Evolutionary conservation across 1,139 yeast species (phyloP), one percentile per base, ranked within the genome.

Genomic region (Taphrina wiesneri): DNA sequence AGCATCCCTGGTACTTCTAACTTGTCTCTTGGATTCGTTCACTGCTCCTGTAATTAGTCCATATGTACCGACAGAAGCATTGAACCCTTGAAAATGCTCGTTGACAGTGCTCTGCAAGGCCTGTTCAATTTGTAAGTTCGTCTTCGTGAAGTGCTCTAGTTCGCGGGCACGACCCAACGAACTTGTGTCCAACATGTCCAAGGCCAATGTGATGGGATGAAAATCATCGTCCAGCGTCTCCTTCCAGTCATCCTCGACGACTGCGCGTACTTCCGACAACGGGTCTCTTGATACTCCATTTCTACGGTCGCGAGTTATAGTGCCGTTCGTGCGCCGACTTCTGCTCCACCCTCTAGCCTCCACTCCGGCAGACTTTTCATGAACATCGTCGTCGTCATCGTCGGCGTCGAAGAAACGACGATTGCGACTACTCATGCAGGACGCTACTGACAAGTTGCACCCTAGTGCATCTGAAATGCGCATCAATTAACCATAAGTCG

Each of bases 81-180:
- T 91, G 77, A 92, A 92, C 1, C 90, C 86, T 74, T 90, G 95
- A 75, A 88, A 88, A 74, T 92, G 87, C 66, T 88, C 52, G 68
- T 71, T 87, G 26, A 91, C 97, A 3, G 92, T 91, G 39, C 78
- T 77, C 69, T 87, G 82, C 60, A 92, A 78, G 21, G 86, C 83
- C 34, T 75, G 75, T 34, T 85, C 84, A 15, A 92, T 85, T 68
- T 83, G 79, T 17, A 78, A 78, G 67, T 84, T 82, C 65, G 86
- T 73, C 65, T 79, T 80, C 56, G 80, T 76, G 70, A 88, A 88
- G 63, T 86, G 88, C 0, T 80, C 79, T 67, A 82, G 80, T 69
- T 86, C 83, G 72, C 87, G 87, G 0, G 96, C 96, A 73, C 88
- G 77, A 0, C 98, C 98, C 36, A 91, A 96, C 0, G 96, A 88